These are phyloP conservation scores for Corynespora cassiicola DNA, from an alignment of 2,329 filamentous ascomycete genomes.

Conservation along the genomic window DNA sequence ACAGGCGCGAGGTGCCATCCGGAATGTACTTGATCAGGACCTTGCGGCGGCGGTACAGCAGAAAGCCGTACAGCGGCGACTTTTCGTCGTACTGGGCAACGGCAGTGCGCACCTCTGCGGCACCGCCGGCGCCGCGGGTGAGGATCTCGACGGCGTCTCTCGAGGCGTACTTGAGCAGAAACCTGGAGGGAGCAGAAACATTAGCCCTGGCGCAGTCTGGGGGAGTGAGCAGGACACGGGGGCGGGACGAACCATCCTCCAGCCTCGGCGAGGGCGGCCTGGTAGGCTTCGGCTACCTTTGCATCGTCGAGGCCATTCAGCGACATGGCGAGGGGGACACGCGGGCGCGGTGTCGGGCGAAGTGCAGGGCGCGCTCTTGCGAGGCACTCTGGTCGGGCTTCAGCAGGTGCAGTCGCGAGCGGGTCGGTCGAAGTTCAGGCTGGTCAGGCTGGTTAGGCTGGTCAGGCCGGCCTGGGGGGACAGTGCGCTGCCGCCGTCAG, in stretches of 20 bases:
- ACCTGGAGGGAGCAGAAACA: conserved; percentile 67
- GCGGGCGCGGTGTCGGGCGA: conserved; percentile 12
- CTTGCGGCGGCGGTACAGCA: conserved; percentile 88
- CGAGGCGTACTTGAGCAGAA: conserved; percentile 87
- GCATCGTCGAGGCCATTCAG: conserved; percentile 90
- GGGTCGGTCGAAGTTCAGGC: conserved; percentile 7
- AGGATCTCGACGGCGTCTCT: conserved; percentile 87
- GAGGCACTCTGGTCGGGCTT: conserved; percentile 6
- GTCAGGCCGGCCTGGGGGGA: conserved; percentile 6
- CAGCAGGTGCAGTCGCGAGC: conserved; percentile 7
- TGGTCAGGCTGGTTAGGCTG: too few species aligned
- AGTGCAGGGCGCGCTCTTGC: conserved; percentile 10
- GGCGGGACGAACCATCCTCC: conserved; percentile 98
- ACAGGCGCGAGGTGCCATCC: conserved; percentile 84
- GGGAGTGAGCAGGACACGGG: too few species aligned
- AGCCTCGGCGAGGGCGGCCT: conserved; percentile 77
- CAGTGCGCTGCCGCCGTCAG: conserved; percentile 14
- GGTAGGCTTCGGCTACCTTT: conserved; percentile 83
- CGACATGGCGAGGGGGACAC: conserved; percentile 75
- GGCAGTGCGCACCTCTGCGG: conserved; percentile 80
- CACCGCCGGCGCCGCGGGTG: conserved; percentile 77
- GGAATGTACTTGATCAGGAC: conserved; percentile 93
- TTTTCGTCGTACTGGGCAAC: conserved; percentile 81
- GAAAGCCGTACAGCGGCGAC: conserved; percentile 89
- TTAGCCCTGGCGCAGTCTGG: conserved; percentile 28